Conservation (phyloP, 2,329 filamentous ascomycete species). For the Pseudogymnoascus sp. region DNA sequence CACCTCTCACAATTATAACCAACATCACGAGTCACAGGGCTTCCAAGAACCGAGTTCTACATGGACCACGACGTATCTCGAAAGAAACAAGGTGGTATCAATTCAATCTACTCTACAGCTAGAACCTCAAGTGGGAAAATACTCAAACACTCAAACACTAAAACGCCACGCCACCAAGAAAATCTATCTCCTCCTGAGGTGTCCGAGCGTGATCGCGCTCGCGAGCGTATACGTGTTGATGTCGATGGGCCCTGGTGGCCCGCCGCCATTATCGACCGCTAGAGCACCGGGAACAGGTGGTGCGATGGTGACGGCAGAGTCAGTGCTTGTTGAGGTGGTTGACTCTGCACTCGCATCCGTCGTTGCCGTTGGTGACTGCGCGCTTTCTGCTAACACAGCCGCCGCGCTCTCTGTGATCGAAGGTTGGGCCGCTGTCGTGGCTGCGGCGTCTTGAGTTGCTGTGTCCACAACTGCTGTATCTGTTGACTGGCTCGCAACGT, state of each 20-base stretch:
- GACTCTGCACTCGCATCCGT: background rate
- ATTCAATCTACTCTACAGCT: slow-evolving; percentile 9
- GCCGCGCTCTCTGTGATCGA: background rate
- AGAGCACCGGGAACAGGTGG: slow-evolving; percentile 11
- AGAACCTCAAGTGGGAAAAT: slow-evolving; percentile 7
- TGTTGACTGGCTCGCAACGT: background rate
- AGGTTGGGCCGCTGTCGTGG: background rate
- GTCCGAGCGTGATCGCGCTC: slow-evolving; percentile 25
- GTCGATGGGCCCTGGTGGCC: slow-evolving; percentile 17
- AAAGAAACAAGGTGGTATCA: slow-evolving; percentile 6
- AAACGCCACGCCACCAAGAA: slow-evolving; percentile 12
- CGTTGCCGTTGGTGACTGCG: background rate
- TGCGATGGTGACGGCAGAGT: slow-evolving; percentile 10
- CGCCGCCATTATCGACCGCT: slow-evolving; percentile 10
- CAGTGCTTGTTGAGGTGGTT: background rate
- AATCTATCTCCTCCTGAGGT: slow-evolving; percentile 16
- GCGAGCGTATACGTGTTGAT: slow-evolving; percentile 26
- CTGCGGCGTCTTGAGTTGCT: background rate
- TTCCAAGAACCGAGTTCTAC: background rate
- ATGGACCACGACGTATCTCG: background rate
- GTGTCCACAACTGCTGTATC: slow-evolving; percentile 13
- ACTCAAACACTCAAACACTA: slow-evolving; percentile 8
- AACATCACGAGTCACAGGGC: background rate
- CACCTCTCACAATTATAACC: background rate
- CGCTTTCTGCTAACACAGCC: background rate